phyloP scores from a whole-genome alignment of 2,329 filamentous ascomycete genomes.

The Colletotrichum eleusines region DNA sequence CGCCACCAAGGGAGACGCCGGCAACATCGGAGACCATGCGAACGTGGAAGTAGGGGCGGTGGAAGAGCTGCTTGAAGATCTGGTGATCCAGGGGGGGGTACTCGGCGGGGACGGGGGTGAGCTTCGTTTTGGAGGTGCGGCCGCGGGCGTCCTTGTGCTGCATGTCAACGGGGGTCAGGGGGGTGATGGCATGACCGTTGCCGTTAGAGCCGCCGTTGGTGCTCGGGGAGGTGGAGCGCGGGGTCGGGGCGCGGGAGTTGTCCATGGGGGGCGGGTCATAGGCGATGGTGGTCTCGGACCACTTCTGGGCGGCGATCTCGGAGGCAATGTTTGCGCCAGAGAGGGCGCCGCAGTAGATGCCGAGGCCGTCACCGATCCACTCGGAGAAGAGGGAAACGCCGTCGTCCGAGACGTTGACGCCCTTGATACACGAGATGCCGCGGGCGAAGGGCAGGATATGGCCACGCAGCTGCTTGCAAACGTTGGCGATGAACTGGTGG shows the following conservation, averaged over 20 bases:
- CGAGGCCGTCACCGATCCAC: conserved; percentile 89
- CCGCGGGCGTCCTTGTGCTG: conserved; percentile 78
- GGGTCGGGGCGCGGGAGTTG: conserved; percentile 77
- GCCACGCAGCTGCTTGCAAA: conserved; percentile 86
- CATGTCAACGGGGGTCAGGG: conserved; percentile 60
- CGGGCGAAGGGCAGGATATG: conserved; percentile 92
- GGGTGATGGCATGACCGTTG: conserved; percentile 55
- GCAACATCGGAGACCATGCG: conserved; percentile 95
- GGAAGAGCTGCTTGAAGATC: conserved; percentile 88
- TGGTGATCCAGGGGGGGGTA: conserved; percentile 90
- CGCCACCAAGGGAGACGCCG: conserved; percentile 92
- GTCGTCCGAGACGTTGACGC: conserved; percentile 89
- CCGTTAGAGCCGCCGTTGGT: conserved; percentile 58
- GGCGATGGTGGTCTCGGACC: conserved; percentile 95
- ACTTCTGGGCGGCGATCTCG: conserved; percentile 96
- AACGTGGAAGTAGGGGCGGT: conserved; percentile 97
- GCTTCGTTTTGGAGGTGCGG: conserved; percentile 73
- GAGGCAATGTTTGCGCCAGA: conserved; percentile 96
- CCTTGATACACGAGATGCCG: conserved; percentile 98
- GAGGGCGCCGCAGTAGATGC: conserved; percentile 96
- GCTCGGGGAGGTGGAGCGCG: conserved; percentile 60
- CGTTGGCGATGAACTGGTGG: conserved; percentile 93
- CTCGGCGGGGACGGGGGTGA: conserved; percentile 81
- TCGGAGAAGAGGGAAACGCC: conserved; percentile 93
- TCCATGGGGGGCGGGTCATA: conserved; percentile 95